phyloP scores from a whole-genome alignment of 202 grass and related monocot species.

The Musa balbisiana region DNA sequence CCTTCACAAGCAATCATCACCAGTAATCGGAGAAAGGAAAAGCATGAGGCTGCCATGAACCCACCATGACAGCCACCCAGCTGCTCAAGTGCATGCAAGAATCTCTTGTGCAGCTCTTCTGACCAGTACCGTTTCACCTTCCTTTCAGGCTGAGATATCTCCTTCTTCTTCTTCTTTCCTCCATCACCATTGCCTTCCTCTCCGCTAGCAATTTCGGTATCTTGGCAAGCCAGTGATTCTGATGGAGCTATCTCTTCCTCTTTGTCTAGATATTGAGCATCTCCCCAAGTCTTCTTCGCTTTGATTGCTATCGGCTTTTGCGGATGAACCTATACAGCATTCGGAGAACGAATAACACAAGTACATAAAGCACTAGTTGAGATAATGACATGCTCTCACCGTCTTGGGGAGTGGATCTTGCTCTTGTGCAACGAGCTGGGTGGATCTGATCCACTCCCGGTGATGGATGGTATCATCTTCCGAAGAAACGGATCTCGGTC shows the following conservation, averaged over 20 bases:
- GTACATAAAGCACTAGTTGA: neutral
- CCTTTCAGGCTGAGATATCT: neutral
- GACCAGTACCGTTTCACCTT: slow-evolving; percentile 16
- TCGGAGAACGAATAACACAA: neutral
- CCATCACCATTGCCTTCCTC: neutral
- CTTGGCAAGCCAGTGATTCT: neutral
- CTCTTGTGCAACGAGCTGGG: too few species aligned
- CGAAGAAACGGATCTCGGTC: neutral
- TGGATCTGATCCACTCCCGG: neutral
- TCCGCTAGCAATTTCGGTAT: neutral
- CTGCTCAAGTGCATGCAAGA: slow-evolving; percentile 1
- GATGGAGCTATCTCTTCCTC: too few species aligned
- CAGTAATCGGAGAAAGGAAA: too few species aligned
- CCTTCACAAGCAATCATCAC: too few species aligned
- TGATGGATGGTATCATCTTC: too few species aligned
- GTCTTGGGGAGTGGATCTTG: neutral
- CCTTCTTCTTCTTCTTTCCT: neutral
- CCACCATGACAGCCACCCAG: slow-evolving; percentile 10
- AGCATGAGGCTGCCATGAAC: neutral
- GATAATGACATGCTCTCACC: neutral
- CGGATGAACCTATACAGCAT: neutral
- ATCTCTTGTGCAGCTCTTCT: slow-evolving; percentile 5
- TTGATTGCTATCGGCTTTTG: neutral
- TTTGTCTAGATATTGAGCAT: neutral
- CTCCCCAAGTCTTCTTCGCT: neutral